phyloP scores from a whole-genome alignment of 1,284 basidiomycete genomes.

The Taiwanofungus camphoratus region DNA sequence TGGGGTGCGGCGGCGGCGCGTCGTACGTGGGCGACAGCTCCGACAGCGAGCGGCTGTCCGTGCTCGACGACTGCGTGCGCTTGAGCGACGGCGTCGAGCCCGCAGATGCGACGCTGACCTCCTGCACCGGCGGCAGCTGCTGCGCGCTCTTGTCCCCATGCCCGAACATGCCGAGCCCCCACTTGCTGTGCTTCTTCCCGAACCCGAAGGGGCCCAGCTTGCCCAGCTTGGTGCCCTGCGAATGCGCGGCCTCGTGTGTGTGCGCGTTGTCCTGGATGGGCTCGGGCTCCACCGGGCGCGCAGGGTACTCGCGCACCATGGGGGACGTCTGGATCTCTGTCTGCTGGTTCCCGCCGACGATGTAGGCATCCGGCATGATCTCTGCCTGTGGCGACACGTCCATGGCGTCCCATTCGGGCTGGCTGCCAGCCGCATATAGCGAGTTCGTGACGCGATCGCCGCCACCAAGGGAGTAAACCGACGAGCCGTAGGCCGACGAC shows the following conservation, averaged over 20 bases:
- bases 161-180: constrained; percentile 71
- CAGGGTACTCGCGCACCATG: constrained; percentile 44
- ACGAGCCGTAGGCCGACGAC: constrained; percentile 21
- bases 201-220: constrained; percentile 52
- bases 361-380: constrained; percentile 32
- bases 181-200: constrained; percentile 61
- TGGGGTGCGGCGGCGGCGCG: constrained; percentile 18
- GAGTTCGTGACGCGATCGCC: constrained; percentile 20
- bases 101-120: constrained; percentile 46
- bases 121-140: constrained; percentile 67
- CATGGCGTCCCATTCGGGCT: constrained; percentile 53
- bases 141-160: constrained; percentile 57
- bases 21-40: constrained; percentile 43
- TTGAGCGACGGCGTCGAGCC: constrained; percentile 68
- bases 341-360: constrained; percentile 31
- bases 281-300: constrained; percentile 38
- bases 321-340: constrained; percentile 51
- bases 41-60: constrained; percentile 58
- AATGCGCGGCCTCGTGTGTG: constrained; percentile 23
- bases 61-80: constrained; percentile 79
- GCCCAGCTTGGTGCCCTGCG: constrained; percentile 44
- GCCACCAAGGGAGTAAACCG: constrained; percentile 25
- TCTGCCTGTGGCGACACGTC: constrained; percentile 49
- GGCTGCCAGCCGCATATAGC: constrained; percentile 12
- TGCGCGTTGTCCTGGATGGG: constrained; percentile 16